These are phyloP conservation scores for Glycine soja DNA, from an alignment of 306 rosid species.

Conservation along the genomic window DNA sequence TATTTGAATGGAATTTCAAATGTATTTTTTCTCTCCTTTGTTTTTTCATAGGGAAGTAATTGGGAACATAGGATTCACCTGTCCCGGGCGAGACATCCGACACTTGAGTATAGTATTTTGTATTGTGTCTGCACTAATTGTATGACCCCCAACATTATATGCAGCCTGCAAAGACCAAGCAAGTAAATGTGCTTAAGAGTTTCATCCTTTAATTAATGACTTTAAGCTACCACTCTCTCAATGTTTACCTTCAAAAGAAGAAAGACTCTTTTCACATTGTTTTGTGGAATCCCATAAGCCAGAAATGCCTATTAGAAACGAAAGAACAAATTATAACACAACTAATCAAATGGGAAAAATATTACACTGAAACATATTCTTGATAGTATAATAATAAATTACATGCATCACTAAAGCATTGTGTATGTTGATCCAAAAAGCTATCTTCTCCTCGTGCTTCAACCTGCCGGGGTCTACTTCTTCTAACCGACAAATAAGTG, in stretches of 20 bases:
- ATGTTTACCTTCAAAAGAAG: conserved; percentile 83
- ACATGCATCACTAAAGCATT: conserved; percentile 99
- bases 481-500: conserved; percentile 76
- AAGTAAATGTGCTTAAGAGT: conserved; percentile 15
- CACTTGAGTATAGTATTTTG: conserved; percentile 86
- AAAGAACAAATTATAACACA: conserved; percentile 34
- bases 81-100: conserved; percentile 91
- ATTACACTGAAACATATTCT: conserved; percentile 20
- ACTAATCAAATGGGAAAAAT: conserved; percentile 32
- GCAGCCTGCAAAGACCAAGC: conserved; percentile 78
- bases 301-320: conserved; percentile 78
- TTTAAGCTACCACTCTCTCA: conserved; percentile 17
- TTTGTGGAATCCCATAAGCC: conserved; percentile 96
- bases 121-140: conserved; percentile 85
- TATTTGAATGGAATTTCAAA: neutral
- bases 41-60: neutral
- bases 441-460: conserved; percentile 88
- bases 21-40: neutral
- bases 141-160: conserved; percentile 89
- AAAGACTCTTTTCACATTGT: conserved; percentile 77
- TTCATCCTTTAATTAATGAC: conserved; percentile 32
- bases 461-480: conserved; percentile 79
- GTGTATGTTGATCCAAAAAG: conserved; percentile 97
- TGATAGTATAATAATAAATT: conserved; percentile 40
- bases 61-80: conserved; percentile 58